Conservation (phyloP, 2,329 filamentous ascomycete species). For the Penicillium brevicompactum region DNA sequence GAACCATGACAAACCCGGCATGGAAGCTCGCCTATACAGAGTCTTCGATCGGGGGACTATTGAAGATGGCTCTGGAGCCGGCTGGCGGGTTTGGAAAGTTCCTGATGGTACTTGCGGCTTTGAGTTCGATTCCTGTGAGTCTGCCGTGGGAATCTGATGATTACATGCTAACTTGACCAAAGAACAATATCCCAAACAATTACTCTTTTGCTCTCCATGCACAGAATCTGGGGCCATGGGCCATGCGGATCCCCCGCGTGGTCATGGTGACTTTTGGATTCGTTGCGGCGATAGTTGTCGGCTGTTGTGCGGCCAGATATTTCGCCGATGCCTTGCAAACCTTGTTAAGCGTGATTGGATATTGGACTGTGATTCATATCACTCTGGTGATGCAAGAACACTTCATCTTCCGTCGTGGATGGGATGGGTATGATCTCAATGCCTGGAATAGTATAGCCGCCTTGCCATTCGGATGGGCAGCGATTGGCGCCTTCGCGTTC, state of each 20-base stretch:
- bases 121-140: constrained; percentile 37
- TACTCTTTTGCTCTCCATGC: constrained; percentile 40
- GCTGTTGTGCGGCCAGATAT: constrained; percentile 36
- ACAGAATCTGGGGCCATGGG: constrained; percentile 39
- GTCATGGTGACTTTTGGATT: constrained; percentile 38
- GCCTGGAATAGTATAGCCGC: constrained; percentile 32
- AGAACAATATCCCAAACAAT: constrained; percentile 43
- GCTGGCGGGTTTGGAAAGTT: constrained; percentile 40
- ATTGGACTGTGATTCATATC: constrained; percentile 50
- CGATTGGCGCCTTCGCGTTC: constrained; percentile 34
- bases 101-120: constrained; percentile 34
- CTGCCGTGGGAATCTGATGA: neutral
- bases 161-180: neutral
- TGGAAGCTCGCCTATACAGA: constrained; percentile 33
- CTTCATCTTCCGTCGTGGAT: constrained; percentile 36
- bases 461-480: constrained; percentile 39
- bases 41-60: constrained; percentile 32
- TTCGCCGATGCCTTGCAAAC: constrained; percentile 45
- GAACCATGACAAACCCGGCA: constrained; percentile 22
- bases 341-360: constrained; percentile 52
- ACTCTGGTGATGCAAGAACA: constrained; percentile 38
- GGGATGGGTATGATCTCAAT: constrained; percentile 36
- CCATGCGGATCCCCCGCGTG: constrained; percentile 34
- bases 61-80: constrained; percentile 34
- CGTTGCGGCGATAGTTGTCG: constrained; percentile 34